Evolutionary conservation across 2,329 filamentous ascomycete species (phyloP).

Genomic region (Colletotrichum sp.): DNA sequence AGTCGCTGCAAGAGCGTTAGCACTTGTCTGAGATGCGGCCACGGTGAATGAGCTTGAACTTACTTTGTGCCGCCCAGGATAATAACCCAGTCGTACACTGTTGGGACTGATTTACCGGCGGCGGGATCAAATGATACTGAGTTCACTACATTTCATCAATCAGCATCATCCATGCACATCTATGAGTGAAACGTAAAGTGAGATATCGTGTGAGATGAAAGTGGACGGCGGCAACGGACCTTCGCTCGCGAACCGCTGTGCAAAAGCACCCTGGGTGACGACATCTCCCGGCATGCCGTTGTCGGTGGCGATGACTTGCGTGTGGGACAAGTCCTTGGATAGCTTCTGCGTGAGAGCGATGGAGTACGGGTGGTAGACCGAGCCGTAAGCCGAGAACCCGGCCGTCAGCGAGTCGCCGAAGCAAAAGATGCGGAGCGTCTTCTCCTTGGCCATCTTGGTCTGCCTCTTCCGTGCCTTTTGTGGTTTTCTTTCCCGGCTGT

Average conservation of each 20-base stretch:
- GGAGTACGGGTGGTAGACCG: constrained; percentile 58
- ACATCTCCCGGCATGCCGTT: constrained; percentile 59
- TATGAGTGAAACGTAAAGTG: not conserved
- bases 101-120: not conserved
- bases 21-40: not conserved
- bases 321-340: constrained; percentile 47
- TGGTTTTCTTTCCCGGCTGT: not conserved
- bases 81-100: constrained; percentile 63
- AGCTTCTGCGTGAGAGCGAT: constrained; percentile 51
- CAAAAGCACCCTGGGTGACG: constrained; percentile 40
- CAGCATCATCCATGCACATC: not conserved
- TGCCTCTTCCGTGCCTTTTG: not conserved
- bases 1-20: constrained; percentile 45
- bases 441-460: not conserved
- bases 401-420: constrained; percentile 70
- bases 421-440: constrained; percentile 60
- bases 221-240: constrained; percentile 33
- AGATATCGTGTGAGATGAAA: not conserved
- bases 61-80: constrained; percentile 70
- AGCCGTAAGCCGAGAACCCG: constrained; percentile 53
- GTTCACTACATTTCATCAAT: constrained; percentile 14
- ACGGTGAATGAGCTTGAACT: constrained; percentile 18
- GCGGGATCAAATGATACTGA: constrained; percentile 49
- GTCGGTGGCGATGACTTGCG: constrained; percentile 45
- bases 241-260: constrained; percentile 34